phyloP scores from a whole-genome alignment of 192 early-diverging fungal genomes.

The Entrophospora sp. region DNA sequence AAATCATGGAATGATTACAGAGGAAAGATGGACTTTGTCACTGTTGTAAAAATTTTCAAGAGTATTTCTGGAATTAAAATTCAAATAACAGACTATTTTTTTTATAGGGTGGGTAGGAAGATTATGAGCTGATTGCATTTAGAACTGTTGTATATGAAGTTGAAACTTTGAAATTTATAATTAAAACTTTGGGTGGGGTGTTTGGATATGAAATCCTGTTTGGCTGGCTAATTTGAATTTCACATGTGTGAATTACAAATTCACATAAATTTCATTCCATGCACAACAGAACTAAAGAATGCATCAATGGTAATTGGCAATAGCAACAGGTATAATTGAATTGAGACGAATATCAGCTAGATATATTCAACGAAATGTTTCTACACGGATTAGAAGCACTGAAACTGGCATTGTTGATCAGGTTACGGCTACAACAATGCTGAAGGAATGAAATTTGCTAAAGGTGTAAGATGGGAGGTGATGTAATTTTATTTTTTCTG shows the following conservation, averaged over 20 bases:
- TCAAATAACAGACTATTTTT: too few relatives aligned
- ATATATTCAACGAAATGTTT: constrained; percentile 91
- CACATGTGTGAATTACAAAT: too few relatives aligned
- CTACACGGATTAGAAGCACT: constrained; percentile 85
- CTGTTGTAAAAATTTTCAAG: constrained; percentile 91
- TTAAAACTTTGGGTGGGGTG: too few relatives aligned
- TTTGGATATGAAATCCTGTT: constrained; percentile 98
- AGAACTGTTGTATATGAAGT: too few relatives aligned
- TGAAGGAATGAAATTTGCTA: constrained; percentile 93
- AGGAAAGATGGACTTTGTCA: too few relatives aligned
- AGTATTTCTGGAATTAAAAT: constrained; percentile 79
- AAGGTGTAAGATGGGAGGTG: constrained; percentile 91
- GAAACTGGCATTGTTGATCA: constrained; percentile 96
- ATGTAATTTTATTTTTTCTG: too few relatives aligned
- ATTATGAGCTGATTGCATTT: constrained; percentile 91
- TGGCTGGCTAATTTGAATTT: constrained; percentile 93
- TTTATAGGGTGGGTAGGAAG: constrained; percentile 95
- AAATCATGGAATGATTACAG: constrained; percentile 65
- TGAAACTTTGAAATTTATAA: too few relatives aligned
- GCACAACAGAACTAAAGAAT: too few relatives aligned
- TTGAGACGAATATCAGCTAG: constrained; percentile 79
- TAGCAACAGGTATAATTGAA: constrained; percentile 78
- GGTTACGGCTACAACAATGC: constrained; percentile 89
- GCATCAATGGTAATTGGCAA: too few relatives aligned
- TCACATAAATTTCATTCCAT: too few relatives aligned